Conservation (phyloP, 225 moss, liverwort and hornwort species). For the Pleurozium schreberi region DNA sequence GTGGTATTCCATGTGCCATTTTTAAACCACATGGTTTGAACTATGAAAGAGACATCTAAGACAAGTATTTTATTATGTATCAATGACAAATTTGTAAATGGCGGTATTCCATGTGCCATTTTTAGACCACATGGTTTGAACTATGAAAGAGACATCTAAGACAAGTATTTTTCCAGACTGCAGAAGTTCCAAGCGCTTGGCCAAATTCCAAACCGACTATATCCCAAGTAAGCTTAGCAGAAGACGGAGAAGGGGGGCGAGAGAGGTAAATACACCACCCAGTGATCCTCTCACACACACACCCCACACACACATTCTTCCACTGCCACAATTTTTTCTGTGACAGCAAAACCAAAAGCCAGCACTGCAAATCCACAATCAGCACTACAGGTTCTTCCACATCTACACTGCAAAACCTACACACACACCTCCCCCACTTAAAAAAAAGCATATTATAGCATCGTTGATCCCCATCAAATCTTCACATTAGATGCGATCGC, state of each 20-base stretch:
- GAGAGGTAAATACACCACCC: not conserved
- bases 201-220: not conserved
- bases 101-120: too few species aligned
- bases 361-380: constrained; percentile 4
- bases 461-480: not conserved
- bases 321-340: not conserved
- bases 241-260: not conserved
- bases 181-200: constrained; percentile 2
- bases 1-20: too few species aligned
- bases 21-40: too few species aligned
- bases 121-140: too few species aligned
- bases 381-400: not conserved
- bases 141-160: too few species aligned
- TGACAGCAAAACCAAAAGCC: constrained; percentile 2
- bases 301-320: not conserved
- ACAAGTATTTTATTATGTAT: too few species aligned
- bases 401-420: constrained; percentile 4
- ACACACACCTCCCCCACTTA: not conserved
- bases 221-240: not conserved
- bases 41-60: too few species aligned
- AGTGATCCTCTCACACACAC: not conserved
- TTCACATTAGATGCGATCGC: not conserved
- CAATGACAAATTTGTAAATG: too few species aligned
- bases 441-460: not conserved
- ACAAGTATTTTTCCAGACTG: not conserved